Evolutionary conservation across 2,329 filamentous ascomycete species (phyloP), one percentile per base, ranked within the genome.

Genomic region (Colletotrichum sidae): DNA sequence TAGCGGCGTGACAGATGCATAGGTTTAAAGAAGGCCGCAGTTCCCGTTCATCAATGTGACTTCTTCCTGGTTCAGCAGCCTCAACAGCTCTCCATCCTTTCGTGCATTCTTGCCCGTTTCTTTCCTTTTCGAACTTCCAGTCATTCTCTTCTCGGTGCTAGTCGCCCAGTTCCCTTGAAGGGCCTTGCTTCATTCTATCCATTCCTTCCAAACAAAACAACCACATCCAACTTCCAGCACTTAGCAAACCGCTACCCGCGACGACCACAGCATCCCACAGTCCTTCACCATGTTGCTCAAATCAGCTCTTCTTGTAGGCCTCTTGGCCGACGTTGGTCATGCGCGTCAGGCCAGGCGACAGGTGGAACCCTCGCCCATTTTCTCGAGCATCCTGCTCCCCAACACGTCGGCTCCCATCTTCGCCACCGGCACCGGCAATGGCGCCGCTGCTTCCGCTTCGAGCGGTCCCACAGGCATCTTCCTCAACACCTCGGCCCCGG

Each of bases 71-170:
- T 34, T 47, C 62, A 62, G 10, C 60, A 67, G 59, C 64, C 50
- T 67, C 54, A 55, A 46, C 34, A 25, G 39, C 45, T 65, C 58
- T 49, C 46, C 58, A 65, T 41, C 54, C 54, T 56, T 59, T 67
- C 41, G 59, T 53, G 34, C 46, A 49, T 59, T 65, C 50, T 53
- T 53, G 41, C 63, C 58, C 56, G 47, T 57, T 57, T 57, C 45
- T 62, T 60, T 53, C 49, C 46, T 57, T 51, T 50, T 51, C 13
- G 60, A 52, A 55, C 54, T 54, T 65, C 44, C 50, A 50, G 58
- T 67, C 64, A 46, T 67, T 67, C 54, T 65, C 64, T 67, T 67
- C 54, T 47, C 35, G 64, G 64, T 67, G 64, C 64, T 65, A 67
- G 64, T 67, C 60, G 54, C 63, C 63, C 59, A 25, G 42, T n/a